phyloP scores from a whole-genome alignment of 192 early-diverging fungal species.

The Physocladia obscura region DNA sequence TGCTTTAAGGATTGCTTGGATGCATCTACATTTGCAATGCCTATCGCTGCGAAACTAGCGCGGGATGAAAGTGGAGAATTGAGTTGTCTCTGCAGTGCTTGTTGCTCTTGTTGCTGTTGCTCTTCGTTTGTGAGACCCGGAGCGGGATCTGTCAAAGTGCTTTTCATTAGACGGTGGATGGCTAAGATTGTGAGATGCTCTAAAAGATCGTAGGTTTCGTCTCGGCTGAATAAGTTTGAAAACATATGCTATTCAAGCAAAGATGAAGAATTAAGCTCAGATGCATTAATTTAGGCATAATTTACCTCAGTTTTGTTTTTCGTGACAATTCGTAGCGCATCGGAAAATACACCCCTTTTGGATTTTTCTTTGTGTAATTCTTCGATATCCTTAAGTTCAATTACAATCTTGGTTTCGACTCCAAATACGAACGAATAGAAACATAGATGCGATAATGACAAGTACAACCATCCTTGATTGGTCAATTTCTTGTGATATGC shows the following conservation, averaged over 20 bases:
- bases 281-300: neutral
- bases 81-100: neutral
- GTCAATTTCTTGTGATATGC: constrained; percentile 77
- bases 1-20: constrained; percentile 45
- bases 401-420: constrained; percentile 84
- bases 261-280: constrained; percentile 9
- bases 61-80: constrained; percentile 2
- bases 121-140: constrained; percentile 49
- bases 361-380: constrained; percentile 83
- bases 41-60: constrained; percentile 8
- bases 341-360: constrained; percentile 85
- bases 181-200: constrained; percentile 84
- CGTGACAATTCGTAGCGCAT: constrained; percentile 82
- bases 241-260: constrained; percentile 69
- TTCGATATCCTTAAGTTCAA: constrained; percentile 91
- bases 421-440: constrained; percentile 95
- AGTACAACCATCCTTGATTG: constrained; percentile 97
- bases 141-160: constrained; percentile 70
- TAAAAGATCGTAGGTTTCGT: constrained; percentile 95
- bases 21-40: constrained; percentile 8
- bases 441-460: constrained; percentile 87
- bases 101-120: neutral
- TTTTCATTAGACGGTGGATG: constrained; percentile 85
- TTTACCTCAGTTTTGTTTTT: constrained; percentile 77
- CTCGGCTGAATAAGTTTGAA: constrained; percentile 92